These are phyloP conservation scores for Rhamnella rubrinervis DNA, from an alignment of 331 rosid genomes.

Conservation along the genomic window DNA sequence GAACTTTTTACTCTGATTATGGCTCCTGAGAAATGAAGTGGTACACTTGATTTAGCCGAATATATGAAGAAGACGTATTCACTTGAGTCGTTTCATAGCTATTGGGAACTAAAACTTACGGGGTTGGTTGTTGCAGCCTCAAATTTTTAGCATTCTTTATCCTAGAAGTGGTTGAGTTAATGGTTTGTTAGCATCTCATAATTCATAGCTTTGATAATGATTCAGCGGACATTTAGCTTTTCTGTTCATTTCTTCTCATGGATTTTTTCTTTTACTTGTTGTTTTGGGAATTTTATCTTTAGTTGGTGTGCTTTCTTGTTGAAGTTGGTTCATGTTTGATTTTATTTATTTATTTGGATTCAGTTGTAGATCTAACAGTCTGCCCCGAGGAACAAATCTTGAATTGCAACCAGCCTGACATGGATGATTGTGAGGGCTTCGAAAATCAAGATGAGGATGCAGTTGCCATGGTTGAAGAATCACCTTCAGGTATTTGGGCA, in stretches of 20 bases:
- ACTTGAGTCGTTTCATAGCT: too few relatives aligned
- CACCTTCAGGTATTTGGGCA: constrained; percentile 56
- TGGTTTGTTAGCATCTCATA: too few relatives aligned
- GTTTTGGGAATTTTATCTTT: constrained; percentile 1
- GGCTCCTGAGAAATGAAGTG: too few relatives aligned
- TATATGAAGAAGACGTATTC: too few relatives aligned
- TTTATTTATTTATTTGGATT: constrained; percentile 10
- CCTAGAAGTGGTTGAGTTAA: too few relatives aligned
- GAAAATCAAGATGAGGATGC: constrained; percentile 83
- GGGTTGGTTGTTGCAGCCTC: too few relatives aligned
- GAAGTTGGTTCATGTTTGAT: background rate
- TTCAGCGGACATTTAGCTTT: too few relatives aligned
- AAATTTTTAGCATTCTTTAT: too few relatives aligned
- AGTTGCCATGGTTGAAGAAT: constrained; percentile 84
- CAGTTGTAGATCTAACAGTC: constrained; percentile 57
- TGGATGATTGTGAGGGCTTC: constrained; percentile 58
- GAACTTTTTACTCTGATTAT: too few relatives aligned
- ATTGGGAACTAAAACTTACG: too few relatives aligned
- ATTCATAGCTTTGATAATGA: too few relatives aligned
- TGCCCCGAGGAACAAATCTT: constrained; percentile 82
- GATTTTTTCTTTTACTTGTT: background rate
- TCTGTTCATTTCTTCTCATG: background rate
- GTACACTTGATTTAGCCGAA: too few relatives aligned
- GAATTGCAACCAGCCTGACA: constrained; percentile 73
- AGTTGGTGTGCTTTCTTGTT: constrained; percentile 9